Percentiles rank a stretch among this genome's conserved stretches.
Conservation (phyloP, 345 rosid species). For the Eucalyptus regnans region DNA sequence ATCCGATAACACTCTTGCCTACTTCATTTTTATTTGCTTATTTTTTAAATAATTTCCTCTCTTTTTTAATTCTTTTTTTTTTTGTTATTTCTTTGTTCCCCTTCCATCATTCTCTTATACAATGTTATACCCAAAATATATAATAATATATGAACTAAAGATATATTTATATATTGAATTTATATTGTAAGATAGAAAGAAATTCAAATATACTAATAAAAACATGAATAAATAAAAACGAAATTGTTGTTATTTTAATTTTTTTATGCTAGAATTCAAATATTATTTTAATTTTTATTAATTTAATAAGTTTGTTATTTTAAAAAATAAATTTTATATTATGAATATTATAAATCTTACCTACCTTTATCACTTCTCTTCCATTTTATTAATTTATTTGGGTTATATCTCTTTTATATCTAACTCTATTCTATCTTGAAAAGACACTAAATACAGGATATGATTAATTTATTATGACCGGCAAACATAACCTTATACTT, state of each 20-base stretch:
- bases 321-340: too few relatives aligned
- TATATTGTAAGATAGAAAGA: not conserved
- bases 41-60: too few relatives aligned
- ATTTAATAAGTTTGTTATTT: too few relatives aligned
- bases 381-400: not conserved
- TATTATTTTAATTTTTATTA: too few relatives aligned
- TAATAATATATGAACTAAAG: too few relatives aligned
- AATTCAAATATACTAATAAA: too few relatives aligned
- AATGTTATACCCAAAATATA: too few relatives aligned
- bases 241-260: not conserved
- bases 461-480: not conserved
- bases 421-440: not conserved
- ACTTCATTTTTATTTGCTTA: not conserved
- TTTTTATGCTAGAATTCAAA: too few relatives aligned
- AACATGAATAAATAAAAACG: not conserved
- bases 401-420: not conserved
- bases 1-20: not conserved
- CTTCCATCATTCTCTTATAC: not conserved
- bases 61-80: too few relatives aligned
- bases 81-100: not conserved
- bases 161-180: too few relatives aligned
- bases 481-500: not conserved
- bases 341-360: too few relatives aligned
- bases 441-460: not conserved
- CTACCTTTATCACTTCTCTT: not conserved